Evolutionary conservation across 1,284 basidiomycete genomes (phyloP).

Genomic region (Puccinia brachypodii): DNA sequence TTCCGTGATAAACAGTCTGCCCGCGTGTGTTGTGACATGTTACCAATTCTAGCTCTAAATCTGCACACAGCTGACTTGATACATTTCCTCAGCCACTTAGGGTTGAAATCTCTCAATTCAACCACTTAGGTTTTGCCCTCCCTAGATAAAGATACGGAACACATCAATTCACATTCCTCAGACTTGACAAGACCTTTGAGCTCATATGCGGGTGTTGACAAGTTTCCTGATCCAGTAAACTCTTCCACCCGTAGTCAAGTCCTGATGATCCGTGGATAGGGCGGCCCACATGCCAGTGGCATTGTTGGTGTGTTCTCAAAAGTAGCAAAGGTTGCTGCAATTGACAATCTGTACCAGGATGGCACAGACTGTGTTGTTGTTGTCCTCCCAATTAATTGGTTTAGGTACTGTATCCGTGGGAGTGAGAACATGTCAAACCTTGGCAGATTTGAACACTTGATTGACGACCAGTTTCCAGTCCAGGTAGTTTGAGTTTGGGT

Average conservation of each 20-base stretch:
- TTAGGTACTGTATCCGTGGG: background rate
- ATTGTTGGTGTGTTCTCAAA: background rate
- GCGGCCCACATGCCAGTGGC: constrained; percentile 9
- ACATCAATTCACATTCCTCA: no score
- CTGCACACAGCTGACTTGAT: no score
- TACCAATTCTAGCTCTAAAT: no score
- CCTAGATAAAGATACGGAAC: no score
- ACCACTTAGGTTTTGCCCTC: no score
- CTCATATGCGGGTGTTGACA: background rate
- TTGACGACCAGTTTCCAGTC: background rate
- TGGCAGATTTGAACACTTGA: background rate
- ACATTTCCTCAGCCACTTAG: no score
- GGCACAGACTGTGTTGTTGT: background rate
- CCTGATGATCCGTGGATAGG: background rate
- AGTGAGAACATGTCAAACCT: background rate
- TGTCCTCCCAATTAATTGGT: background rate
- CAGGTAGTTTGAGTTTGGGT: background rate
- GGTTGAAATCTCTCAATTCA: no score
- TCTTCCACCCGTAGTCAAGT: constrained; percentile 5
- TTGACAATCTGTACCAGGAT: background rate
- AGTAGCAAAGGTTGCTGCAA: background rate
- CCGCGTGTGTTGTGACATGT: no score
- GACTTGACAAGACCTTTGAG: background rate
- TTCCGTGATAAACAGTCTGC: no score
- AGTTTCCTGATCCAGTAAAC: background rate